These are phyloP conservation scores for Borealophlyctis nickersoniae DNA, from an alignment of 192 early-diverging fungal species.

Conservation along the genomic window DNA sequence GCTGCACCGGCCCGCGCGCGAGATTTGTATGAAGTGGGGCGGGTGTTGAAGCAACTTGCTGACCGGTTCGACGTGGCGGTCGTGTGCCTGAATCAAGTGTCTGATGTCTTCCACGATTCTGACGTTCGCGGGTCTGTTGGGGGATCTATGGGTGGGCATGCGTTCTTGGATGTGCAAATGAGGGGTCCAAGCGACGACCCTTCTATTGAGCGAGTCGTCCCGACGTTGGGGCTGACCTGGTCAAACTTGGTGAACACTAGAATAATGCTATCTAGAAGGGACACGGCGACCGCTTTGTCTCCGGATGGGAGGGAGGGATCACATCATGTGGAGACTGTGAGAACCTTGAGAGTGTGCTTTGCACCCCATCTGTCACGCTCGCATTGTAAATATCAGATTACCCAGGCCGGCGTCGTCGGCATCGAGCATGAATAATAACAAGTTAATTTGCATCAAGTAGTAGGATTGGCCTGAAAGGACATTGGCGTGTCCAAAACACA, in stretches of 20 bases:
- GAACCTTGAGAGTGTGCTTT: conserved; percentile 14
- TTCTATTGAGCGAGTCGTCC: conserved; percentile 18
- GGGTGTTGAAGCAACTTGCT: conserved; percentile 60
- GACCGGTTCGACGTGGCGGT: conserved; percentile 62
- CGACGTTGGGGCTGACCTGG: conserved; percentile 72
- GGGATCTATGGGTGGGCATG: background rate
- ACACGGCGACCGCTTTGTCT: background rate
- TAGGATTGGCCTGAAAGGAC: no score
- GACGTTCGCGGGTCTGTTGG: background rate
- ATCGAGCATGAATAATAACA: background rate
- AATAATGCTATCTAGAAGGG: conserved; percentile 46
- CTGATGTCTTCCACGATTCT: conserved; percentile 20
- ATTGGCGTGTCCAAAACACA: no score
- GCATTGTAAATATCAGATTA: conserved; percentile 5
- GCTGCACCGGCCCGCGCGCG: conserved; percentile 35
- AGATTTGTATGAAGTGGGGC: conserved; percentile 58
- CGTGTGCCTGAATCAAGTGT: conserved; percentile 82
- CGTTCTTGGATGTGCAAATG: background rate
- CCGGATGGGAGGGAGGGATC: background rate
- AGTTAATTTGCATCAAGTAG: no score
- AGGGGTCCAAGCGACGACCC: background rate
- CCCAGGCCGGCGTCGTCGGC: conserved; percentile 10
- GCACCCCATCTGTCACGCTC: conserved; percentile 13
- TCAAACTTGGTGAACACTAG: conserved; percentile 69
- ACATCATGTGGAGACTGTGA: conserved; percentile 5